Conservation (phyloP, 2,329 filamentous ascomycete genomes). For the Xylaria sp. region DNA sequence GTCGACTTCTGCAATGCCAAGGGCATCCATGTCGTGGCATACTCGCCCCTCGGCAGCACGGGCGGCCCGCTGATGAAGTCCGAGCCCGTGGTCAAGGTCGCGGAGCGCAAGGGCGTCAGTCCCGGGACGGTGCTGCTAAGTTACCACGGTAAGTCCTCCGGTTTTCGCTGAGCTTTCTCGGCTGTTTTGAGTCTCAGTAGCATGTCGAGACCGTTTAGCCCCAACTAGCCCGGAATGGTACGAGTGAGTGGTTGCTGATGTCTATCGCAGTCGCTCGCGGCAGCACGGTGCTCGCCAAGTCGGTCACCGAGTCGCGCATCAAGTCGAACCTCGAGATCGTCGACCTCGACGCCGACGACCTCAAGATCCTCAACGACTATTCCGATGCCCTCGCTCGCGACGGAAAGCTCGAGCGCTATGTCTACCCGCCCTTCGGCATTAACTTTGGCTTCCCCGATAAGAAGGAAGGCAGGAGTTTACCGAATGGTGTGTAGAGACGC, state of each 20-base stretch:
- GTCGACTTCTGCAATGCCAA: conserved; percentile 71
- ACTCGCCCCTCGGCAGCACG: conserved; percentile 69
- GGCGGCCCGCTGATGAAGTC: conserved; percentile 68
- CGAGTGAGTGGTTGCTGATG: background rate
- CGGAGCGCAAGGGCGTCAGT: conserved; percentile 66
- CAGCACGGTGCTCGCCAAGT: conserved; percentile 75
- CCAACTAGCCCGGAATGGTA: background rate
- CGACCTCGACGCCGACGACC: conserved; percentile 67
- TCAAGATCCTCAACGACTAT: conserved; percentile 62
- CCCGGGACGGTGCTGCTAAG: conserved; percentile 70
- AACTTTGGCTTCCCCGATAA: conserved; percentile 78
- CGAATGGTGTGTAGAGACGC: conserved; percentile 34
- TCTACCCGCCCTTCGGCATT: conserved; percentile 72
- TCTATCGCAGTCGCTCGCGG: conserved; percentile 64
- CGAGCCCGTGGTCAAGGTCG: conserved; percentile 66
- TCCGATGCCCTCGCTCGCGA: conserved; percentile 55
- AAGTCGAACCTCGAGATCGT: conserved; percentile 72
- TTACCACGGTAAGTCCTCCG: conserved; percentile 72
- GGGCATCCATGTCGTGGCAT: conserved; percentile 74
- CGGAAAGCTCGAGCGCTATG: conserved; percentile 63
- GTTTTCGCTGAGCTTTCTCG: too few species aligned
- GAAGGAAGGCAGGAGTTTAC: conserved; percentile 41
- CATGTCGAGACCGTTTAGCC: background rate
- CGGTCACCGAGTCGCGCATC: conserved; percentile 70
- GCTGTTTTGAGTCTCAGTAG: too few species aligned